Base-by-base conservation (phyloP, 139 green algal species). In the Yamagishiella unicocca region DNA sequence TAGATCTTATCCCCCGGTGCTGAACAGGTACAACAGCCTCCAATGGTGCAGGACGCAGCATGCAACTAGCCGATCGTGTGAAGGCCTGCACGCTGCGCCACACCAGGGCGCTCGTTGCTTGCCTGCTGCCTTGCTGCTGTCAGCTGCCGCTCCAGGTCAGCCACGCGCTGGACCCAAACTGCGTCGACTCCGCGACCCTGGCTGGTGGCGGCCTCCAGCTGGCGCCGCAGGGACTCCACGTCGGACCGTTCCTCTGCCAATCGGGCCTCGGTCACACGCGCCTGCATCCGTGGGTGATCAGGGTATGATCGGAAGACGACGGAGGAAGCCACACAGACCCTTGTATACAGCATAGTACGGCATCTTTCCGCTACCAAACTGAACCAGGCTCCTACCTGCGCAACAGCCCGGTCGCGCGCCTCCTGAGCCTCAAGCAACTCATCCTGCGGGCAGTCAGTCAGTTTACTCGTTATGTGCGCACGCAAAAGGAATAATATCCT, bases 131-230 rank as follows among this genome's bases (percentile, higher is more conserved):
- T 50, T 21, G 81, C 64, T 1, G 66, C 46, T n/a, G 29, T 7
- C 66, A 85, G 64, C n/a, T 66, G 64, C 27, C 35, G 8, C 64
- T 89, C 73, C 50, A 89, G 66, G 10, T 89, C 76, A 1, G 46
- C 37, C 33, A 85, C 76, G 0, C 74, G 74, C 31, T 46, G 46
- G 17, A 37, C 21, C 46, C 66, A 87, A 2, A 45, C 17, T 33
- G 33, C 9, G 22, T 43, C 66, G 0, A 45, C 66, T 2, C 35
- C 81, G 10, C 45, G 43, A 21, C 66, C 45, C 31, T 43, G 29
- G 35, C 66, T 70, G 0, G 33, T 1, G 1, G 24, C 33, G 2
- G 66, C 66, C 7, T 53, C 66, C 43, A 87, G 45, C 66, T 87
- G 81, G 0, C 66, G 42, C 27, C 81, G 81, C 31, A 87, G 33